Percentiles rank a stretch among this genome's conserved stretches.
phyloP scores from a whole-genome alignment of 352 stramenopile species.

The Globisporangium paddicum region DNA sequence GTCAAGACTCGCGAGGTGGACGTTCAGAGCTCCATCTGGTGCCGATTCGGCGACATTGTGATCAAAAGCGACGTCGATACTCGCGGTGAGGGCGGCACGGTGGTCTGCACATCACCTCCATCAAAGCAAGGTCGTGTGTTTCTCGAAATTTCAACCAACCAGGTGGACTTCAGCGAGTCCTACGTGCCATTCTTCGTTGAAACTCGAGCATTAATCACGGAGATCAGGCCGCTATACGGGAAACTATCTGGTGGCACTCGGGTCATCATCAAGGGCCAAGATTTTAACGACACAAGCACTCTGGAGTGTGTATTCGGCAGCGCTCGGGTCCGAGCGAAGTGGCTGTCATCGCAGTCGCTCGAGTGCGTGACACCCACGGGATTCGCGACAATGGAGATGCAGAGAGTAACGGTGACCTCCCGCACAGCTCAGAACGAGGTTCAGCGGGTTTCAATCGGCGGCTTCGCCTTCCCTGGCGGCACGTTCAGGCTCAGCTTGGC shows the following conservation, averaged over 20 bases:
- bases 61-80: slow-evolving; percentile 13
- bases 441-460: slow-evolving; percentile 28
- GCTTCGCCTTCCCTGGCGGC: slow-evolving; percentile 17
- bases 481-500: slow-evolving; percentile 24
- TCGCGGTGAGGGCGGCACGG: not conserved
- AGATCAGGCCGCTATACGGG: slow-evolving; percentile 13
- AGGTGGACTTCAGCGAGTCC: slow-evolving; percentile 40
- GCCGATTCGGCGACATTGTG: slow-evolving; percentile 28
- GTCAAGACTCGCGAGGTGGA: slow-evolving; percentile 18
- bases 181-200: slow-evolving; percentile 16
- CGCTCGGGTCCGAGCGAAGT: slow-evolving; percentile 15
- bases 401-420: slow-evolving; percentile 21
- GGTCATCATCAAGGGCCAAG: slow-evolving; percentile 18
- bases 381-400: slow-evolving; percentile 3
- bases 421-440: slow-evolving; percentile 27
- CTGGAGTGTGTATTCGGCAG: slow-evolving; percentile 33
- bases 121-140: slow-evolving; percentile 14
- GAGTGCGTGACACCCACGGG: slow-evolving; percentile 23
- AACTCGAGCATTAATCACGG: not conserved
- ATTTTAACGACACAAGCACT: slow-evolving; percentile 16
- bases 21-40: slow-evolving; percentile 18
- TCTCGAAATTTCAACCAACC: slow-evolving; percentile 39
- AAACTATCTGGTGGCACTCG: not conserved
- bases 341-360: slow-evolving; percentile 20
- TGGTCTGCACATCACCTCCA: slow-evolving; percentile 19